Conservation (phyloP, 2,329 filamentous ascomycete genomes). For the Hypoxylon sp. region DNA sequence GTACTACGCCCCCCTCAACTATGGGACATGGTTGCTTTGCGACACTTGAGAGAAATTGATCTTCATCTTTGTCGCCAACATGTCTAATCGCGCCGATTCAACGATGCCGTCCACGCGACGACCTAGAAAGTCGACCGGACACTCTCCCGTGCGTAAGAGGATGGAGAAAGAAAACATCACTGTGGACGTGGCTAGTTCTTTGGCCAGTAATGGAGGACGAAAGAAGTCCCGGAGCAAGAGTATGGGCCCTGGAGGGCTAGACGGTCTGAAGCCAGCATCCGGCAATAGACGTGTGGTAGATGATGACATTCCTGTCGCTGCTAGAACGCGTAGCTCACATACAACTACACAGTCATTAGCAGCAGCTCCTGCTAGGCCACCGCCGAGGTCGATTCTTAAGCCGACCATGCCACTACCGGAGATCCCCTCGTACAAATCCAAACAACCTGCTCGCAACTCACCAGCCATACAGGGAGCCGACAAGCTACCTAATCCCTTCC, state of each 20-base stretch:
- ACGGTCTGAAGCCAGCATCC: slow-evolving; percentile 79
- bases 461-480: slow-evolving; percentile 57
- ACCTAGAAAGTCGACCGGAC: slow-evolving; percentile 78
- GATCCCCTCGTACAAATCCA: slow-evolving; percentile 76
- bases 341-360: slow-evolving; percentile 64
- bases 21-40: slow-evolving; percentile 16
- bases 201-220: slow-evolving; percentile 61
- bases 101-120: slow-evolving; percentile 69
- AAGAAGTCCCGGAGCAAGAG: slow-evolving; percentile 93
- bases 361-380: slow-evolving; percentile 63
- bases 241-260: slow-evolving; percentile 90
- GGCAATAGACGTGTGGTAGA: slow-evolving; percentile 85
- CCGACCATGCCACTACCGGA: slow-evolving; percentile 77
- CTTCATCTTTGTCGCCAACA: slow-evolving; percentile 43
- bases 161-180: slow-evolving; percentile 85
- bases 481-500: slow-evolving; percentile 61
- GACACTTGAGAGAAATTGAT: slow-evolving; percentile 4
- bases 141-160: slow-evolving; percentile 65
- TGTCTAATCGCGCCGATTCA: slow-evolving; percentile 58
- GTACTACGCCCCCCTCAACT: slow-evolving; percentile 4
- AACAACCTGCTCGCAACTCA: slow-evolving; percentile 61
- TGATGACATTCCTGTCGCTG: slow-evolving; percentile 1
- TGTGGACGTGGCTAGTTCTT: slow-evolving; percentile 69
- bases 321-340: slow-evolving; percentile 38
- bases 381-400: slow-evolving; percentile 81